Evolutionary conservation across 208 protist genomes (phyloP), one percentile per base, ranked within the genome.

Genomic region (Angomonas deanei): DNA sequence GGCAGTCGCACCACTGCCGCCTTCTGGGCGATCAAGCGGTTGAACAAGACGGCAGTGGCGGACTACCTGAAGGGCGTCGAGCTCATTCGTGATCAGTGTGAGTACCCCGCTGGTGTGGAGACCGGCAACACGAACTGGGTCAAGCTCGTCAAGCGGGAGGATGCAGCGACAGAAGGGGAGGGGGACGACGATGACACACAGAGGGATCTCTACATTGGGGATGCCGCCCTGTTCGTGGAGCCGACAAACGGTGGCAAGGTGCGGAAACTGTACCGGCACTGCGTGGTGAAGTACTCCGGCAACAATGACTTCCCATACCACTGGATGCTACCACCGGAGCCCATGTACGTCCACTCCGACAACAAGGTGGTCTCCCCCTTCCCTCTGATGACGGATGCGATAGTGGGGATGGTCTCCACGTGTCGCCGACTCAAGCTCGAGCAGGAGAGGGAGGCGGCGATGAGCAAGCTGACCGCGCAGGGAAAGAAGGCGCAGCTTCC

Each of bases 281-380:
- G 78, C 4, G 65, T 86, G 30, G 13, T 92, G 33, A 64, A 65
- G 58, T 64, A 74, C n/a, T n/a, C n/a, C 72, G 56, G 80, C 48
- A 24, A 66, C 55, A 57, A 67, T 23, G 4, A 72, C 59, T 77
- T 92, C 33, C 84, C 84, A 4, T 94, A 94, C 61, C 70, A 69
- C 19, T 87, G 82, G 55, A 78, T 87, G 36, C 61, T 94, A 0
- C 88, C 88, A 0, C 88, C 88, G 0, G 88, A 94, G 72, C 88
- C 88, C 26, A 38, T n/a, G n/a, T n/a, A n/a, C n/a, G n/a, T 91
- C 23, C 91, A 94, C 62, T 47, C 80, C n/a, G 59, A 66, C 0
- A 80, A 76, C 32, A 75, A 80, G 42, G 75, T 78, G n/a, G 57
- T 65, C 49, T 76, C 78, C 15, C 72, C 58, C 1, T 80, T 91